phyloP scores from a whole-genome alignment of 2,329 filamentous ascomycete genomes.

The Fusarium sp. region DNA sequence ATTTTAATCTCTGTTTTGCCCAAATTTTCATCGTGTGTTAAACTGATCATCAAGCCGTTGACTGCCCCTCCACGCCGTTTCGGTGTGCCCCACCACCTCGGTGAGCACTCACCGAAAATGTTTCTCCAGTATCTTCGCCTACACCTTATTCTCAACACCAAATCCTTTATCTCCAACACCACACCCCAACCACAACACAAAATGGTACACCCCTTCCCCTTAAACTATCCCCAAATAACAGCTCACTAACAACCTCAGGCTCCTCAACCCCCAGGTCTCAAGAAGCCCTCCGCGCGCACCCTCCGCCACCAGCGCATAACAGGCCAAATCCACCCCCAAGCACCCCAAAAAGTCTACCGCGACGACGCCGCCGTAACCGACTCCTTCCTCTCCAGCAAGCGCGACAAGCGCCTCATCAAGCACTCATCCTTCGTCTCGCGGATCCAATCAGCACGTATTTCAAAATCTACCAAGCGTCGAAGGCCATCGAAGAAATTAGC shows the following conservation, averaged over 20 bases:
- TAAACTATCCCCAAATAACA: fast-evolving
- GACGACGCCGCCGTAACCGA: constrained; percentile 63
- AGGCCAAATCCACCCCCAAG: constrained; percentile 61
- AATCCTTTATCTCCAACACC: background rate
- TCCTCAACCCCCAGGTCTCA: constrained; percentile 54
- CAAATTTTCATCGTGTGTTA: no score
- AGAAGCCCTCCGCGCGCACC: constrained; percentile 68
- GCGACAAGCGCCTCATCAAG: constrained; percentile 85
- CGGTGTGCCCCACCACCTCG: constrained; percentile 43
- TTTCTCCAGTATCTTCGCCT: constrained; percentile 26
- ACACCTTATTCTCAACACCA: background rate
- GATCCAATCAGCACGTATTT: constrained; percentile 68
- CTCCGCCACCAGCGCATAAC: constrained; percentile 65
- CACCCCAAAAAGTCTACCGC: constrained; percentile 65
- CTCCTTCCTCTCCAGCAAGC: constrained; percentile 78
- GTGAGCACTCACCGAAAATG: constrained; percentile 47
- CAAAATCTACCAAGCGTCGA: constrained; percentile 51
- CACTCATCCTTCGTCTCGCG: constrained; percentile 83
- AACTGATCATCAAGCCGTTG: background rate
- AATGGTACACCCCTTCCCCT: constrained; percentile 19
- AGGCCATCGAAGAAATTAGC: constrained; percentile 82
- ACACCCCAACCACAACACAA: constrained; percentile 12
- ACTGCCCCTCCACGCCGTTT: constrained; percentile 37
- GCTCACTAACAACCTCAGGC: constrained; percentile 29
- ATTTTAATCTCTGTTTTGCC: background rate